These are phyloP conservation scores for Agrocybe praecox DNA, from an alignment of 768 basidiomycete species.

Conservation along the genomic window DNA sequence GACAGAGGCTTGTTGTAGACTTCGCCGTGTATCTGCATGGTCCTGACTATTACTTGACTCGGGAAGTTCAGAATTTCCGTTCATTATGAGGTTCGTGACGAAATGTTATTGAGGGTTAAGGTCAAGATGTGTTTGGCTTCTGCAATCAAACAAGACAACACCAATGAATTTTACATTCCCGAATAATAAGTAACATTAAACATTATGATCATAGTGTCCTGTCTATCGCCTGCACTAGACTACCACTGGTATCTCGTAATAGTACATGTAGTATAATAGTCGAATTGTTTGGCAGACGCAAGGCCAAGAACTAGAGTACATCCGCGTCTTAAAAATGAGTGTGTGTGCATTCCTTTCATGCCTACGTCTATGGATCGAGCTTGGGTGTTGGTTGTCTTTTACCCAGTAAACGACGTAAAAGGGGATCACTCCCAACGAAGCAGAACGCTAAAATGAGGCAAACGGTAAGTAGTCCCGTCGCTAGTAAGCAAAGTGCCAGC, in stretches of 20 bases:
- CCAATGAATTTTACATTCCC: too few relatives aligned
- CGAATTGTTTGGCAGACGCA: neutral
- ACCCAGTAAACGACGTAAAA: conserved; percentile 23
- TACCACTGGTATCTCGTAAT: too few relatives aligned
- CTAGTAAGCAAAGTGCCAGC: conserved; percentile 56
- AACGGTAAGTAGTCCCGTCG: conserved; percentile 41
- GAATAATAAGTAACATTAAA: too few relatives aligned
- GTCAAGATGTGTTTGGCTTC: neutral
- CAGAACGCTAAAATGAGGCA: conserved; percentile 40
- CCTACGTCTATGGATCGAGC: neutral
- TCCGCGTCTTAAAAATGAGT: too few relatives aligned
- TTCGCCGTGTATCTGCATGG: conserved; percentile 18
- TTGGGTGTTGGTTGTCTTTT: neutral
- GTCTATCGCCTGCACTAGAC: too few relatives aligned
- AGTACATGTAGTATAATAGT: neutral
- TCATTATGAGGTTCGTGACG: conserved; percentile 1
- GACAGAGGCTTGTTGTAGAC: conserved; percentile 51
- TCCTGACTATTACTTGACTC: conserved; percentile 8
- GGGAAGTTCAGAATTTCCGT: conserved; percentile 1
- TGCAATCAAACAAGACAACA: too few relatives aligned
- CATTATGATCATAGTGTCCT: too few relatives aligned
- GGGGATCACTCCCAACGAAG: conserved; percentile 52
- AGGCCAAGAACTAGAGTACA: too few relatives aligned
- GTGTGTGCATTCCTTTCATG: too few relatives aligned
- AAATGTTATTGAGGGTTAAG: neutral